Percentiles rank a stretch among this genome's conserved stretches.
phyloP scores from a whole-genome alignment of 208 protist genomes.

The Acanthamoeba divionensis region DNA sequence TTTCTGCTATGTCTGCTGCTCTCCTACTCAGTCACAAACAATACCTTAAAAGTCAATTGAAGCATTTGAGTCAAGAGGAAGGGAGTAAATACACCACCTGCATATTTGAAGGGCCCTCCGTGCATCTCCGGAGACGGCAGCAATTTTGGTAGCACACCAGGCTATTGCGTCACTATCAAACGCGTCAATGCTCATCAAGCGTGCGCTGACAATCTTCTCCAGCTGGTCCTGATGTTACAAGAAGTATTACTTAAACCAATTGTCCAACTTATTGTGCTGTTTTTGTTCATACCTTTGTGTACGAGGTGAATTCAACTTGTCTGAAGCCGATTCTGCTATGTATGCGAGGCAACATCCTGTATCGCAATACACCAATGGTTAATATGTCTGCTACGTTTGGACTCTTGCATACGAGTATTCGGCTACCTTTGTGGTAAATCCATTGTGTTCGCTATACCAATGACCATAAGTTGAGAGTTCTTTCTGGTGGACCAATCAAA shows the following conservation, averaged over 20 bases:
- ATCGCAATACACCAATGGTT: neutral
- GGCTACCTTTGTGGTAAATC: slow-evolving; percentile 69
- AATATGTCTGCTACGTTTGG: neutral
- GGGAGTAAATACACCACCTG: slow-evolving; percentile 22
- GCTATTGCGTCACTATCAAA: slow-evolving; percentile 62
- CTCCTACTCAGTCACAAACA: neutral
- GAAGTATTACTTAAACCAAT: too few species aligned
- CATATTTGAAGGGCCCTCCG: slow-evolving; percentile 76
- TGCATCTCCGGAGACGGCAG: slow-evolving; percentile 71
- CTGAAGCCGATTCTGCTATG: slow-evolving; percentile 27
- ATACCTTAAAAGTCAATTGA: neutral
- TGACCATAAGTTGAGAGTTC: slow-evolving; percentile 64
- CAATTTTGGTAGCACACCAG: slow-evolving; percentile 65
- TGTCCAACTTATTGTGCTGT: too few species aligned
- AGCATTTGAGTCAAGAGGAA: neutral
- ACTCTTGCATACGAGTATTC: neutral
- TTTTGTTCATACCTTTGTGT: slow-evolving; percentile 49
- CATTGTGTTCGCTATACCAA: slow-evolving; percentile 81
- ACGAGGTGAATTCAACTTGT: slow-evolving; percentile 63
- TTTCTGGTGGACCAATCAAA: slow-evolving; percentile 75
- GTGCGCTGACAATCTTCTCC: slow-evolving; percentile 61
- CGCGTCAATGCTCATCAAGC: slow-evolving; percentile 61
- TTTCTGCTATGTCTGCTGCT: slow-evolving; percentile 57
- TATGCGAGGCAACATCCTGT: neutral
- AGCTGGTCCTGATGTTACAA: slow-evolving; percentile 53